Evolutionary conservation across 805 yeast species (phyloP).

Genomic region (Nakazawaea wyomingensis): DNA sequence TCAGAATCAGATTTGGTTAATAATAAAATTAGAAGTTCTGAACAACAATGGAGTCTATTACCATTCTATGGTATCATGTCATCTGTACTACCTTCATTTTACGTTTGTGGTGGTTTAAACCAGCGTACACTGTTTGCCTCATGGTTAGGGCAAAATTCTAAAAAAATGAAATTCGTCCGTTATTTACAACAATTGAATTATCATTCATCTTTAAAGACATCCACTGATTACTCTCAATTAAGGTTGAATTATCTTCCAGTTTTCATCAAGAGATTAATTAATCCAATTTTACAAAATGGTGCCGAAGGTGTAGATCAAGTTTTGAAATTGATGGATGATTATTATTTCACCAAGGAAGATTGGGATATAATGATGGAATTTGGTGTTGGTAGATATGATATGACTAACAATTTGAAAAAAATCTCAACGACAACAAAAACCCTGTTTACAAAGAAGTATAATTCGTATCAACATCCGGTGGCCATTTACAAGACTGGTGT

Average conservation of each 20-base stretch:
- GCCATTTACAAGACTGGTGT: conserved; percentile 75
- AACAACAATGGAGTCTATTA: conserved; percentile 90
- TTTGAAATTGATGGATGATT: conserved; percentile 73
- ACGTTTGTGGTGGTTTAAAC: conserved; percentile 63
- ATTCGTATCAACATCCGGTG: conserved; percentile 71
- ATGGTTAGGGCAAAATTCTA: conserved; percentile 90
- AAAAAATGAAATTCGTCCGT: conserved; percentile 70
- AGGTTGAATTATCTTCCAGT: conserved; percentile 73
- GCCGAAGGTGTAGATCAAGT: conserved; percentile 62
- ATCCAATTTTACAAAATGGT: conserved; percentile 53
- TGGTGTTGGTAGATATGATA: conserved; percentile 55
- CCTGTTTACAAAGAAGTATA: conserved; percentile 83
- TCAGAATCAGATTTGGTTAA: conserved; percentile 84
- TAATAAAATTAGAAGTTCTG: conserved; percentile 76
- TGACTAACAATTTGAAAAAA: conserved; percentile 45
- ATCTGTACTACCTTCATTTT: conserved; percentile 71
- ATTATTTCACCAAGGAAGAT: conserved; percentile 83
- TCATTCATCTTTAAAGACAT: conserved; percentile 76
- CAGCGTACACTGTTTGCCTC: conserved; percentile 75
- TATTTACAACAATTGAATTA: conserved; percentile 83
- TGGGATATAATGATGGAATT: conserved; percentile 87
- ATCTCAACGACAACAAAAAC: conserved; percentile 76
- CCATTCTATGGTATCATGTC: conserved; percentile 90
- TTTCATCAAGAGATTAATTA: conserved; percentile 48
- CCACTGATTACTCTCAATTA: conserved; percentile 69